phyloP scores from a whole-genome alignment of 2,329 filamentous ascomycete species.

The Neonectria magnoliae region DNA sequence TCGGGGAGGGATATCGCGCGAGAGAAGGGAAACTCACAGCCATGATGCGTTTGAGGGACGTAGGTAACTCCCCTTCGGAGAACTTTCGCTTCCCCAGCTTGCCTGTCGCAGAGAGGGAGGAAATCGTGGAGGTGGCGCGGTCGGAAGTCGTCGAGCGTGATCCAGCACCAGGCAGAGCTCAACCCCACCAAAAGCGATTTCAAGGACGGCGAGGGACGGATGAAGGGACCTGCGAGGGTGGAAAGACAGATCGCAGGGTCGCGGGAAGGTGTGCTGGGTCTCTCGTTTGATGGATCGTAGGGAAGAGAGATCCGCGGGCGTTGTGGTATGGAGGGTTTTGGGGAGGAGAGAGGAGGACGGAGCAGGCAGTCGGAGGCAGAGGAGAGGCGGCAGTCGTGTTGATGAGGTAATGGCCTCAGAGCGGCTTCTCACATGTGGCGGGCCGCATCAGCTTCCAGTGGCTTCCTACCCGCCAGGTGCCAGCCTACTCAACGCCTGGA shows the following conservation, averaged over 20 bases:
- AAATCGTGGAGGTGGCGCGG: constrained; percentile 48
- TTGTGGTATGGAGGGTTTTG: constrained; percentile 7
- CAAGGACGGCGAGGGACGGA: constrained; percentile 23
- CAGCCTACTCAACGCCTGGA: constrained; percentile 8
- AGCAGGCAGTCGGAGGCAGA: constrained; percentile 27
- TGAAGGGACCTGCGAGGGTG: constrained; percentile 24
- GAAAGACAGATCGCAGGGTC: constrained; percentile 18
- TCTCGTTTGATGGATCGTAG: constrained; percentile 12
- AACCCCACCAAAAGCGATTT: constrained; percentile 47
- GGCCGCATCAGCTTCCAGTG: constrained; percentile 32
- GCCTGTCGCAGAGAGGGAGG: constrained; percentile 48
- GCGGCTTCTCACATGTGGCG: constrained; percentile 28
- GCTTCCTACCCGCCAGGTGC: constrained; percentile 20
- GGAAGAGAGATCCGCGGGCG: constrained; percentile 17
- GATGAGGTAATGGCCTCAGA: constrained; percentile 43
- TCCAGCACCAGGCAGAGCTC: constrained; percentile 51
- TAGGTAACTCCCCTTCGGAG: constrained; percentile 67
- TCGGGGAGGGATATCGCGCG: not conserved
- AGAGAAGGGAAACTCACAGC: constrained; percentile 58
- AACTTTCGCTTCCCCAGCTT: constrained; percentile 76
- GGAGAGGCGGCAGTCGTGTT: constrained; percentile 32
- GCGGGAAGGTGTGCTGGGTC: constrained; percentile 18
- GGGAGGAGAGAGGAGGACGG: constrained; percentile 22
- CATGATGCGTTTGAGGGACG: constrained; percentile 69
- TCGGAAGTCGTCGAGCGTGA: constrained; percentile 37